Percentiles rank a stretch among this genome's conserved stretches.
phyloP scores from a whole-genome alignment of 2,329 filamentous ascomycete genomes.

The Aureobasidium mangrovei region DNA sequence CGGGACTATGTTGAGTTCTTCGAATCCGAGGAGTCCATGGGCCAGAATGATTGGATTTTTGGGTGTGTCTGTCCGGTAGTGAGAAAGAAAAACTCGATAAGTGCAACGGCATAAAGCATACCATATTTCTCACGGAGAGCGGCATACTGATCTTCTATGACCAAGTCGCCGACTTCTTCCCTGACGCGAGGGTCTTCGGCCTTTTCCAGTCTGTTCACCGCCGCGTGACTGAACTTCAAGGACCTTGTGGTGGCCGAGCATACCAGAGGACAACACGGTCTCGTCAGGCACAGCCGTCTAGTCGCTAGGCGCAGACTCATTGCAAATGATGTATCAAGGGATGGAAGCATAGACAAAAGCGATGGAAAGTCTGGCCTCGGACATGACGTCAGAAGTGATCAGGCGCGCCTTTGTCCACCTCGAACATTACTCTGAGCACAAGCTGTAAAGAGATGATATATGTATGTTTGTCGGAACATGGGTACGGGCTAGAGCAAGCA shows the following conservation, averaged over 20 bases:
- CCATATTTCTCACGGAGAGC: slow-evolving; percentile 50
- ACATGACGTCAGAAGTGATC: slow-evolving; percentile 9
- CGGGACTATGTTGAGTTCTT: slow-evolving; percentile 44
- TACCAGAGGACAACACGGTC: background rate
- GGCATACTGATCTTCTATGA: slow-evolving; percentile 55
- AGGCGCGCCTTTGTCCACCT: background rate
- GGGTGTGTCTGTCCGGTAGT: slow-evolving; percentile 29
- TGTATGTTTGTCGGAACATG: background rate
- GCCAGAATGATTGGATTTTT: slow-evolving; percentile 54
- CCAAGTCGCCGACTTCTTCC: background rate
- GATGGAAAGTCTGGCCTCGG: background rate
- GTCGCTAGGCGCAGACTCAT: slow-evolving; percentile 3
- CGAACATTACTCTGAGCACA: too few relatives aligned
- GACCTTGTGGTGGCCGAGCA: background rate
- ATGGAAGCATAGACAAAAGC: background rate
- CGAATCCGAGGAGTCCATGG: slow-evolving; percentile 58
- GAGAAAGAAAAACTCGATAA: background rate
- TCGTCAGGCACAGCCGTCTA: background rate
- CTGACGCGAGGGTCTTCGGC: slow-evolving; percentile 10
- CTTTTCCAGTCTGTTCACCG: background rate
- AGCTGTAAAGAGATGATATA: background rate
- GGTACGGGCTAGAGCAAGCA: background rate
- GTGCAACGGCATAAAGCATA: slow-evolving; percentile 19
- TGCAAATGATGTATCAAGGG: background rate
- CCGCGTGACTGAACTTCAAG: background rate